phyloP scores from a whole-genome alignment of 371 early-diverging fungal genomes.

The Dentiscutata heterogama region DNA sequence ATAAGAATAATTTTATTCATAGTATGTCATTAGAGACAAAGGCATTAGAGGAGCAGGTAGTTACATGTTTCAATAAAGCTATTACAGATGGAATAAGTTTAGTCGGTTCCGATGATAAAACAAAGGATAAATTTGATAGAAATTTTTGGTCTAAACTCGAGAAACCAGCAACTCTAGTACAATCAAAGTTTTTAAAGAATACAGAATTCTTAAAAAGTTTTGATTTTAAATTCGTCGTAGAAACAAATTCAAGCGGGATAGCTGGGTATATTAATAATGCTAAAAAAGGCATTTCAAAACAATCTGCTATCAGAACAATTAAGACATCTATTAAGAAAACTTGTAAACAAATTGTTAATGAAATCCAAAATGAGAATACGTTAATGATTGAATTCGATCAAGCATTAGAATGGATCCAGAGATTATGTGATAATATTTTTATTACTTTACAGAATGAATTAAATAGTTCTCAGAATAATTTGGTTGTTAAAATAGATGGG shows the following conservation, averaged over 20 bases:
- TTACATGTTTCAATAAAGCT: slow-evolving; percentile 16
- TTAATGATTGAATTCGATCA: neutral
- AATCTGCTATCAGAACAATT: neutral
- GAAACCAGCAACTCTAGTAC: neutral
- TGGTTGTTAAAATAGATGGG: neutral
- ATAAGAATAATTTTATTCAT: neutral
- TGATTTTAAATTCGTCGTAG: neutral
- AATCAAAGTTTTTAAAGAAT: no score
- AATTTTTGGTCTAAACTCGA: neutral
- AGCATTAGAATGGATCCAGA: neutral
- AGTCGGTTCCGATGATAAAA: neutral
- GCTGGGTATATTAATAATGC: neutral
- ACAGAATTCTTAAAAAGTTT: no score
- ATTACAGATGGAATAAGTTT: neutral
- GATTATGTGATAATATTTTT: neutral
- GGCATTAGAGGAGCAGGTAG: neutral
- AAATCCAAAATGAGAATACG: neutral
- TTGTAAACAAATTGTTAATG: neutral
- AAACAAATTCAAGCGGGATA: no score
- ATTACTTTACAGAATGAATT: neutral
- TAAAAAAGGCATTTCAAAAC: neutral
- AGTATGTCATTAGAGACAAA: neutral
- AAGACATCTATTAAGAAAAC: neutral
- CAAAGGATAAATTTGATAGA: neutral
- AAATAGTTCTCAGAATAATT: neutral